Percentiles rank a stretch among this genome's conserved stretches.
phyloP scores from a whole-genome alignment of 164 flowering plant species.

The Saururus chinensis region DNA sequence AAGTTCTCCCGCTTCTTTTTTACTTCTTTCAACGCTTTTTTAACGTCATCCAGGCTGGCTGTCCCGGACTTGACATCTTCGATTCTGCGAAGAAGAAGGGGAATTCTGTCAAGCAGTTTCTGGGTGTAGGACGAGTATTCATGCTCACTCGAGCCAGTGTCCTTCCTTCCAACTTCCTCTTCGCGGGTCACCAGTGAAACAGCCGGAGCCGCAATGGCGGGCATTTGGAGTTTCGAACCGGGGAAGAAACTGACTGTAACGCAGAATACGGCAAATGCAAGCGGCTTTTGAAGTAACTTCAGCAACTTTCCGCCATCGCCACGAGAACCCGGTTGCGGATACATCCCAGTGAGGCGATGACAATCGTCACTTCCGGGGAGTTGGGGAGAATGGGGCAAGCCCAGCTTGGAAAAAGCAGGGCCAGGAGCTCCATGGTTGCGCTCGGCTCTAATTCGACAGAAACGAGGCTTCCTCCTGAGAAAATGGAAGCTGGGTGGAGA shows the following conservation, averaged over 20 bases:
- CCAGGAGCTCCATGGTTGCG: background rate
- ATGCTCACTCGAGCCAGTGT: constrained; percentile 22
- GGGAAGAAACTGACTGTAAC: constrained; percentile 46
- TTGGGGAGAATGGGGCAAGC: background rate
- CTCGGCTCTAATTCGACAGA: background rate
- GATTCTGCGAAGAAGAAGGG: constrained; percentile 33
- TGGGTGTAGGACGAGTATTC: constrained; percentile 43
- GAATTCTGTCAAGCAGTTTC: constrained; percentile 40
- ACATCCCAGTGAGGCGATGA: too few relatives aligned
- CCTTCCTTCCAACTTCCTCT: constrained; percentile 9
- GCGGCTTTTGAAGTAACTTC: constrained; percentile 20
- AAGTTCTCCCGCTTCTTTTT: constrained; percentile 32
- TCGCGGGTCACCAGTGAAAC: constrained; percentile 5
- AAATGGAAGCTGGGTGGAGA: background rate
- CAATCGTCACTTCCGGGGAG: background rate
- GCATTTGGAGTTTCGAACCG: constrained; percentile 13
- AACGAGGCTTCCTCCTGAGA: background rate
- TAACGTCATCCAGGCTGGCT: constrained; percentile 27
- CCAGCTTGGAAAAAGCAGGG: background rate
- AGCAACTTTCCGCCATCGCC: background rate
- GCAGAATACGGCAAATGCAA: constrained; percentile 32
- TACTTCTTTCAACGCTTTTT: constrained; percentile 41
- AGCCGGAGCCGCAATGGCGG: constrained; percentile 36
- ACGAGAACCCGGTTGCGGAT: background rate
- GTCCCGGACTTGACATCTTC: constrained; percentile 41